These are phyloP conservation scores for Ligustrum vulgare DNA, from an alignment of 257 asterid species.

Conservation along the genomic window DNA sequence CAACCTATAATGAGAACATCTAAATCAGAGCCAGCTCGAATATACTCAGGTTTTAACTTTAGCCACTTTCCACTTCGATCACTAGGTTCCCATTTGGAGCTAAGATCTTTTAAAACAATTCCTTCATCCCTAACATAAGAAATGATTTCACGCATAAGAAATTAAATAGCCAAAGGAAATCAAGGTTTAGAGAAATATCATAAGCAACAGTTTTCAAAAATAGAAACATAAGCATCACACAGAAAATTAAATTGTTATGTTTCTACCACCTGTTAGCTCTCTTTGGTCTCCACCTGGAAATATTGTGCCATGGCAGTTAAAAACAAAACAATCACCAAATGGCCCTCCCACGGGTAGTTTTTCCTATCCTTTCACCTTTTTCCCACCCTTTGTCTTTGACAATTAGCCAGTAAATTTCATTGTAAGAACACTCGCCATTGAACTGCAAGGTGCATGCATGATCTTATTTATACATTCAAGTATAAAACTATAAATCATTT, in stretches of 20 bases:
- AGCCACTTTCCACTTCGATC: constrained; percentile 99
- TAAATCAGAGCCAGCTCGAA: constrained; percentile 88
- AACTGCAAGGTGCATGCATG: constrained; percentile 11
- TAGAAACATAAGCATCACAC: not conserved
- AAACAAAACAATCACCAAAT: not conserved
- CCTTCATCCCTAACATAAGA: constrained; percentile 83
- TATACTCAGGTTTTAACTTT: constrained; percentile 90
- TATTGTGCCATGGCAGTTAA: not conserved
- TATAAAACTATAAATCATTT: not conserved
- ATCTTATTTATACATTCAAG: constrained; percentile 7
- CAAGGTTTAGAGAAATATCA: constrained; percentile 24
- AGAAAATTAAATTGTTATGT: constrained; percentile 3
- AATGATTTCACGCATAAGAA: constrained; percentile 22
- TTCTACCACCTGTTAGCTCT: not conserved
- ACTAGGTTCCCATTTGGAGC: constrained; percentile 97
- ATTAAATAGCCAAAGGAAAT: constrained; percentile 23
- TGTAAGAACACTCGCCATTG: constrained; percentile 9
- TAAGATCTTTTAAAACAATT: constrained; percentile 80
- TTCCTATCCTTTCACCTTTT: not conserved
- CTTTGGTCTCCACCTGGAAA: not conserved
- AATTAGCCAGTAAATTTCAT: not conserved
- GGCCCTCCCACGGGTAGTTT: not conserved
- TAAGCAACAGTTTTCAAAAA: constrained; percentile 4
- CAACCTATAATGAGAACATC: constrained; percentile 89
- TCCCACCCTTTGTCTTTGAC: not conserved